Percentiles rank a stretch among this genome's conserved stretches.
These are phyloP conservation scores for Suillus americanus DNA, from an alignment of 768 basidiomycete species.

Conservation along the genomic window DNA sequence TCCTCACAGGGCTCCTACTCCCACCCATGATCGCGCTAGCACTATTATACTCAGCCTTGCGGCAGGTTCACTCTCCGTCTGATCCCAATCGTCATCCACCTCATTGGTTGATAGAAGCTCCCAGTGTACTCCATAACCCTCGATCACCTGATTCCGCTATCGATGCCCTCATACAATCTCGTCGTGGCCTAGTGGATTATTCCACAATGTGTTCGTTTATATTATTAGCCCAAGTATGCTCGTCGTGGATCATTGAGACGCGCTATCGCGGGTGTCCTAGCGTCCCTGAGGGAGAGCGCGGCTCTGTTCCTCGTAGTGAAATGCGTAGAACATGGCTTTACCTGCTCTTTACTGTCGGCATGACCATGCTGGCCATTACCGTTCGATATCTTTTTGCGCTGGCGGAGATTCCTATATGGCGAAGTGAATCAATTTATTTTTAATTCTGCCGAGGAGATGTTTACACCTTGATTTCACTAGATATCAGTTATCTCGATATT, in stretches of 20 bases:
- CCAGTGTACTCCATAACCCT: constrained; percentile 51
- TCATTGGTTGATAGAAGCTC: constrained; percentile 79
- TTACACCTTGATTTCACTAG: constrained; percentile 39
- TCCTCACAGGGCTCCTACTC: constrained; percentile 79
- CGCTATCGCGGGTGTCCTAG: constrained; percentile 40
- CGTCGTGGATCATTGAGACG: constrained; percentile 75
- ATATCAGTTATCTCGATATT: constrained; percentile 77
- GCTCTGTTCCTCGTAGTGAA: constrained; percentile 77
- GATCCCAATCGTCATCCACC: constrained; percentile 43
- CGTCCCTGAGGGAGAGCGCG: constrained; percentile 65
- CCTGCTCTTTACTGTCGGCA: constrained; percentile 57
- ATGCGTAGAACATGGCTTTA: constrained; percentile 61
- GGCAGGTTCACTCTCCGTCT: constrained; percentile 30
- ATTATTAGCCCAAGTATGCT: constrained; percentile 73
- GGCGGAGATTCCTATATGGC: constrained; percentile 59
- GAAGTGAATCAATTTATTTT: constrained; percentile 48
- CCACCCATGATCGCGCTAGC: constrained; percentile 79
- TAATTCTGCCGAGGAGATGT: background rate
- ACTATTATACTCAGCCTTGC: constrained; percentile 56
- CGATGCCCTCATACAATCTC: constrained; percentile 61
- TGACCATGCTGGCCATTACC: constrained; percentile 49
- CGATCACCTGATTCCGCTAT: constrained; percentile 43
- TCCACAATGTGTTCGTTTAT: constrained; percentile 80
- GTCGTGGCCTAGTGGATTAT: constrained; percentile 76
- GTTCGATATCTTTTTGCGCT: constrained; percentile 46